These are phyloP conservation scores for Annulohypoxylon moriforme DNA, from an alignment of 495 filamentous ascomycete genomes.

Conservation along the genomic window DNA sequence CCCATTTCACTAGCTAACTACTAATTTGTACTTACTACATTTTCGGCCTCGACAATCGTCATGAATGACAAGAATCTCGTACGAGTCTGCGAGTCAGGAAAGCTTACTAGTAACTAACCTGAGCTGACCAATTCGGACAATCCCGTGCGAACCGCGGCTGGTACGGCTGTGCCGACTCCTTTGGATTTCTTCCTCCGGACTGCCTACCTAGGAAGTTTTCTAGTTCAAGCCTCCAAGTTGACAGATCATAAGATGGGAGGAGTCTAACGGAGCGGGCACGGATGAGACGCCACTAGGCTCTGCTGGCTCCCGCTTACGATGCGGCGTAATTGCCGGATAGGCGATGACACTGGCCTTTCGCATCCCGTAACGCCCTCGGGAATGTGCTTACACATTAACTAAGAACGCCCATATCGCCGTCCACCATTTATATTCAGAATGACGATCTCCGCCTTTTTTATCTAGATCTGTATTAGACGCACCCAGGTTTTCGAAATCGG, in stretches of 20 bases:
- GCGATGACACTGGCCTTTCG: constrained; percentile 10
- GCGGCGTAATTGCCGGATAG: constrained; percentile 26
- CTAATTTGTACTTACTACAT: not conserved
- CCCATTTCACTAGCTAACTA: constrained; percentile 10
- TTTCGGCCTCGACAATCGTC: not conserved
- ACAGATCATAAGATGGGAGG: constrained; percentile 30
- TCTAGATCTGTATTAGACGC: constrained; percentile 3
- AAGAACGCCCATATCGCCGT: constrained; percentile 15
- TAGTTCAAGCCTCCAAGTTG: constrained; percentile 2
- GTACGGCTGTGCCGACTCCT: constrained; percentile 22
- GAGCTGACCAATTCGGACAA: not conserved
- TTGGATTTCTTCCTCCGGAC: constrained; percentile 3
- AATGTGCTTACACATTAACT: constrained; percentile 22
- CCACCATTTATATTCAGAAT: not conserved
- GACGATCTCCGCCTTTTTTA: constrained; percentile 10
- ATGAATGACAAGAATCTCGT: not conserved
- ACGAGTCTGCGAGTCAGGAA: constrained; percentile 26
- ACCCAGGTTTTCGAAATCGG: not conserved
- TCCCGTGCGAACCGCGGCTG: constrained; percentile 1
- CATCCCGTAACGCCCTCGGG: constrained; percentile 27
- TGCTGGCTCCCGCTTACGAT: constrained; percentile 37
- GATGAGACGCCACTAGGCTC: constrained; percentile 23
- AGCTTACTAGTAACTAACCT: constrained; percentile 1
- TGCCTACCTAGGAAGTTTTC: constrained; percentile 13
- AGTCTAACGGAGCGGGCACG: constrained; percentile 31